A percentile compares a stretch with the other conserved stretches of the same genome.
phyloP scores from a whole-genome alignment of 2,329 filamentous ascomycete species.

The Fonsecaea nubica region DNA sequence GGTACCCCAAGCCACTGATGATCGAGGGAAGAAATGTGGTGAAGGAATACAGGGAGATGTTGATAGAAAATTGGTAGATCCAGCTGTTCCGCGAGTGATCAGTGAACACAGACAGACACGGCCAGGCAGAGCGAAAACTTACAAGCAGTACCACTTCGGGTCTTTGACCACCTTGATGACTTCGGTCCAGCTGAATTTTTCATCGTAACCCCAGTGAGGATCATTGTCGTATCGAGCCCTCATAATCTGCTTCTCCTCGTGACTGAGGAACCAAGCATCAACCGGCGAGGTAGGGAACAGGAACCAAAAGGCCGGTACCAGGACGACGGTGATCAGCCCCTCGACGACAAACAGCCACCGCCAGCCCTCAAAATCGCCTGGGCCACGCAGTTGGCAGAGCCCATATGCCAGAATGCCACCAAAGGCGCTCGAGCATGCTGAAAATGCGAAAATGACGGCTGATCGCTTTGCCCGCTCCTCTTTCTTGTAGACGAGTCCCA shows the following conservation, averaged over 20 bases:
- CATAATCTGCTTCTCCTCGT: slow-evolving; percentile 49
- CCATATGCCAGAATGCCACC: slow-evolving; percentile 58
- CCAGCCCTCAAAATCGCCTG: slow-evolving; percentile 55
- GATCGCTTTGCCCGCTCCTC: slow-evolving; percentile 51
- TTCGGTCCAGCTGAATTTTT: slow-evolving; percentile 47
- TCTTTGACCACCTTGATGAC: slow-evolving; percentile 49
- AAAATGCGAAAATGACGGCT: slow-evolving; percentile 55
- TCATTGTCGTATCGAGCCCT: slow-evolving; percentile 46
- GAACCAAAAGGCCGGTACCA: slow-evolving; percentile 51
- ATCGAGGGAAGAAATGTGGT: slow-evolving; percentile 48
- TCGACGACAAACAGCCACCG: slow-evolving; percentile 63
- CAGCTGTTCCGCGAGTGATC: slow-evolving; percentile 6
- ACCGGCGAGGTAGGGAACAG: slow-evolving; percentile 54
- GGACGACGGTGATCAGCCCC: slow-evolving; percentile 52
- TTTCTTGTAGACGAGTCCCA: slow-evolving; percentile 49
- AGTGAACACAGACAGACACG: not conserved
- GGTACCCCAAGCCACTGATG: slow-evolving; percentile 50
- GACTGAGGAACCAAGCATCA: slow-evolving; percentile 50
- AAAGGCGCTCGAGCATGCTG: slow-evolving; percentile 58
- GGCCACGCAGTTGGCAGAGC: slow-evolving; percentile 59
- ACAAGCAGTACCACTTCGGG: slow-evolving; percentile 38
- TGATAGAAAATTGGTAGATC: slow-evolving; percentile 51
- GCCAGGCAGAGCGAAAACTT: not conserved
- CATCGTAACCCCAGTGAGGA: slow-evolving; percentile 36
- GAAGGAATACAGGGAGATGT: slow-evolving; percentile 51